A percentile compares a stretch with the other conserved stretches of the same genome.
Evolutionary conservation across 2,329 filamentous ascomycete genomes (phyloP).

Genomic region (Verticillium klebahnii): DNA sequence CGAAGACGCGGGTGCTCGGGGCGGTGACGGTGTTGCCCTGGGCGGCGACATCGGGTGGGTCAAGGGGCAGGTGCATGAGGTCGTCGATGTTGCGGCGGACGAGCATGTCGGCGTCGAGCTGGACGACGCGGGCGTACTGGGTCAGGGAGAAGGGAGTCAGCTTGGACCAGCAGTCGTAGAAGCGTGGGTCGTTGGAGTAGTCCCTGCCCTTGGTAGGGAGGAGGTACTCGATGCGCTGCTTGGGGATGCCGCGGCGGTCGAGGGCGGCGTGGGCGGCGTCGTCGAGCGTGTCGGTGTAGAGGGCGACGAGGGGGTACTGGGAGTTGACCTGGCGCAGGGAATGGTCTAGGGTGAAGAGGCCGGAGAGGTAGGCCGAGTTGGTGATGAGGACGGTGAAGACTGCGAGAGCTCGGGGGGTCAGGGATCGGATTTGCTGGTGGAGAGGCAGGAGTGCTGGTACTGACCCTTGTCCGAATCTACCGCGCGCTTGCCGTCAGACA

Average conservation of each 20-base stretch:
- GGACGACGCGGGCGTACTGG: slow-evolving; percentile 75
- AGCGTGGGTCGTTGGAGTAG: slow-evolving; percentile 74
- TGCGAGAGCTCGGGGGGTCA: slow-evolving; percentile 21
- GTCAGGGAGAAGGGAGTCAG: slow-evolving; percentile 58
- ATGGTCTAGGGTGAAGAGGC: slow-evolving; percentile 76
- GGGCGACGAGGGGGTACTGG: slow-evolving; percentile 72
- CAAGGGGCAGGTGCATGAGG: slow-evolving; percentile 77
- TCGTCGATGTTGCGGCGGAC: slow-evolving; percentile 78
- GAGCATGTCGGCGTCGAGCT: slow-evolving; percentile 55
- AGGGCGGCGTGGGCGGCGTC: slow-evolving; percentile 64
- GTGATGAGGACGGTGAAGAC: slow-evolving; percentile 89
- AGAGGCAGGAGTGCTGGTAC: background rate
- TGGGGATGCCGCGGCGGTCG: slow-evolving; percentile 62
- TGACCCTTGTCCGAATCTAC: slow-evolving; percentile 35
- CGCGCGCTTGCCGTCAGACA: slow-evolving; percentile 20
- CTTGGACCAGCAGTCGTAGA: slow-evolving; percentile 90
- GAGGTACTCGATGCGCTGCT: slow-evolving; percentile 68
- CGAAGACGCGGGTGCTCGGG: slow-evolving; percentile 65
- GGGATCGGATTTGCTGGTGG: background rate
- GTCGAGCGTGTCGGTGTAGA: slow-evolving; percentile 78
- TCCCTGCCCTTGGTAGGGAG: slow-evolving; percentile 61
- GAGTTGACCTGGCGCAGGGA: slow-evolving; percentile 63
- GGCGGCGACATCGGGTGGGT: slow-evolving; percentile 32
- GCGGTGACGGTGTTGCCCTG: background rate
- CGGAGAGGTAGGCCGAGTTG: slow-evolving; percentile 75